Evolutionary conservation across 2,329 filamentous ascomycete species (phyloP), one percentile per base, ranked within the genome.

Genomic region (Coleophoma crateriformis): DNA sequence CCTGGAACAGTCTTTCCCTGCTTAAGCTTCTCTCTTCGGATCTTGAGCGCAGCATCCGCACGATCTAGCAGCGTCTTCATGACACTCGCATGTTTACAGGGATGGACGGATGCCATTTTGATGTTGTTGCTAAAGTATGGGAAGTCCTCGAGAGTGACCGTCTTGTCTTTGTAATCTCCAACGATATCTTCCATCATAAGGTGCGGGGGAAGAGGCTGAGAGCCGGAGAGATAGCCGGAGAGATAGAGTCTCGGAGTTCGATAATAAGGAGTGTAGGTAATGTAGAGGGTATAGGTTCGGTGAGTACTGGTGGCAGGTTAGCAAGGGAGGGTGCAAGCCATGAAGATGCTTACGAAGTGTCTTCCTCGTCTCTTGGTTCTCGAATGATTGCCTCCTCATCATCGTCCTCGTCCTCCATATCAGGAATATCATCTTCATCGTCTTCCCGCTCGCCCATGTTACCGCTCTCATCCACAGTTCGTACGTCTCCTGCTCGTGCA

Each of bases 61-160:
- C 94, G 89, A 69, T 97, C 94, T 37, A 99, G 85, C 4, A 99
- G 81, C 19, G 89, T 89, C 73, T 97, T 99, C 94, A 99, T 99
- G 60, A 99, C 94, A 27, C 87, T 87, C 10, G 94, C 94, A 67
- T 99, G 94, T 67, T 94, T 95, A 80, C 94, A 99, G 3, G 94
- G 94, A 65, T 99, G 94, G 13, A 99, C 88, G 33, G 87, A 94
- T 33, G 92, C 94, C 81, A 96, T 99, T 75, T 96, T 96, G 66
- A 96, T 83, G 60, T 84, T 85, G 64, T 88, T 86, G 57, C 89
- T 87, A 67, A 95, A 94, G 74, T 95, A 96, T 43, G 90, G 90
- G 66, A 99, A 99, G 69, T 96, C 90, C 67, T 99, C 94, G 51
- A 97, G 83, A 2, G 94, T 99, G 53, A 99, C 94, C 0, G 94